Conservation (phyloP, 2,329 filamentous ascomycete genomes). For the Colletotrichum graminicola region DNA sequence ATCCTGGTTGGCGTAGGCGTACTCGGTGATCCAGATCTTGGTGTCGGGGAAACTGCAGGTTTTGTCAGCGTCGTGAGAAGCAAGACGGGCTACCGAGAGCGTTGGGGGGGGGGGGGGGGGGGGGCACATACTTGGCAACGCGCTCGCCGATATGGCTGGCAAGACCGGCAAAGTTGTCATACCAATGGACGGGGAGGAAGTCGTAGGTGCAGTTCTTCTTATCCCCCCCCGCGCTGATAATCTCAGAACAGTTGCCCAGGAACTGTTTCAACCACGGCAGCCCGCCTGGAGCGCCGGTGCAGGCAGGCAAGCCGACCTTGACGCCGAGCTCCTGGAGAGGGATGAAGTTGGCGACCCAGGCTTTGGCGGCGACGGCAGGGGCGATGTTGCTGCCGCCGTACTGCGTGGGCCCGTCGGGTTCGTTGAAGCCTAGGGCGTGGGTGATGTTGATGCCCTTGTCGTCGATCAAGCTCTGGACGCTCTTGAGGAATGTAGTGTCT, state of each 20-base stretch:
- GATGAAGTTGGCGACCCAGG: constrained; percentile 79
- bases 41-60: constrained; percentile 66
- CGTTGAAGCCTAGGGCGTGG: constrained; percentile 83
- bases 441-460: constrained; percentile 68
- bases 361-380: constrained; percentile 71
- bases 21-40: constrained; percentile 84
- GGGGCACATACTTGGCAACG: constrained; percentile 55
- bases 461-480: constrained; percentile 67
- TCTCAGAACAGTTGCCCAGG: constrained; percentile 66
- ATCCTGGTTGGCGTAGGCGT: constrained; percentile 70
- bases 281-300: constrained; percentile 71
- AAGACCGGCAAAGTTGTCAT: constrained; percentile 76
- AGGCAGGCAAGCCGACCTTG: constrained; percentile 77
- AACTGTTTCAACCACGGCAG: constrained; percentile 71
- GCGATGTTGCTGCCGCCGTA: constrained; percentile 74
- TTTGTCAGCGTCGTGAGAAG: constrained; percentile 22
- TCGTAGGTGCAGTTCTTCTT: constrained; percentile 70
- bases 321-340: constrained; percentile 75
- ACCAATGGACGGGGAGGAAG: constrained; percentile 76
- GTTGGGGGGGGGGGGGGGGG: not conserved
- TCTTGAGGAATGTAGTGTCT: constrained; percentile 71
- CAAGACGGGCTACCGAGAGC: not conserved
- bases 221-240: constrained; percentile 61
- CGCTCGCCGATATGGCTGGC: constrained; percentile 75
- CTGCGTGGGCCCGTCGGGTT: constrained; percentile 72